These are phyloP conservation scores for Scytalidium sp. DNA, from an alignment of 2,329 filamentous ascomycete species.

Conservation along the genomic window DNA sequence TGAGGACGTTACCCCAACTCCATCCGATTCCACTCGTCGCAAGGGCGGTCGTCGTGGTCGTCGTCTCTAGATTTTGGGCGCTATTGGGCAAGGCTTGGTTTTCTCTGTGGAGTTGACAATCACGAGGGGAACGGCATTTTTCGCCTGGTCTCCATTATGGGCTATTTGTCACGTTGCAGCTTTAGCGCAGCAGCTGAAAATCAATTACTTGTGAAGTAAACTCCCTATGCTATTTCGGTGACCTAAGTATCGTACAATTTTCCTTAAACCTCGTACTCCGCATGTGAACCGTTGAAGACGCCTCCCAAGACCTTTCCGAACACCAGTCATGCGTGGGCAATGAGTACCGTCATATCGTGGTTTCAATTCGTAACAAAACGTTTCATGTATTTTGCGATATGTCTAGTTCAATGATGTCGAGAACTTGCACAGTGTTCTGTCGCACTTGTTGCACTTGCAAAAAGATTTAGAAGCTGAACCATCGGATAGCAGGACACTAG, in stretches of 20 bases:
- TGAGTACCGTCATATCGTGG: not conserved
- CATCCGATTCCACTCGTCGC: constrained; percentile 98
- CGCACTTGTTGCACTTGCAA: not conserved
- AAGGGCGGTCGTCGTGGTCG: constrained; percentile 99
- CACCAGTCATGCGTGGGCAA: not conserved
- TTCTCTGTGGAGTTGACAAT: constrained; percentile 64
- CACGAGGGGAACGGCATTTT: constrained; percentile 68
- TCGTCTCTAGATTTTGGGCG: constrained; percentile 74
- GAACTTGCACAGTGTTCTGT: not conserved
- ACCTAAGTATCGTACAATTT: not conserved
- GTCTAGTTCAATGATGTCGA: not conserved
- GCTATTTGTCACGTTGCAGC: constrained; percentile 45
- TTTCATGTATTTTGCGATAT: not conserved
- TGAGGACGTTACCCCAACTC: constrained; percentile 98
- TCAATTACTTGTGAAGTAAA: constrained; percentile 5
- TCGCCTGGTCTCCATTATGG: constrained; percentile 62
- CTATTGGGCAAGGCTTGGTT: constrained; percentile 33
- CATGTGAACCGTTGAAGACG: not conserved
- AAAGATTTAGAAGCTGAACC: not conserved
- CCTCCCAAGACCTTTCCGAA: not conserved
- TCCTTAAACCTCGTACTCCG: not conserved
- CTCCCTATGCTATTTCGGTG: not conserved
- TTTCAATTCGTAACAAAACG: not conserved
- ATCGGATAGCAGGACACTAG: not conserved
- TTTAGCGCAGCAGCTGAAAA: constrained; percentile 28